Evolutionary conservation across 441 rosid species (phyloP).

Genomic region (Euphorbia celastroides): DNA sequence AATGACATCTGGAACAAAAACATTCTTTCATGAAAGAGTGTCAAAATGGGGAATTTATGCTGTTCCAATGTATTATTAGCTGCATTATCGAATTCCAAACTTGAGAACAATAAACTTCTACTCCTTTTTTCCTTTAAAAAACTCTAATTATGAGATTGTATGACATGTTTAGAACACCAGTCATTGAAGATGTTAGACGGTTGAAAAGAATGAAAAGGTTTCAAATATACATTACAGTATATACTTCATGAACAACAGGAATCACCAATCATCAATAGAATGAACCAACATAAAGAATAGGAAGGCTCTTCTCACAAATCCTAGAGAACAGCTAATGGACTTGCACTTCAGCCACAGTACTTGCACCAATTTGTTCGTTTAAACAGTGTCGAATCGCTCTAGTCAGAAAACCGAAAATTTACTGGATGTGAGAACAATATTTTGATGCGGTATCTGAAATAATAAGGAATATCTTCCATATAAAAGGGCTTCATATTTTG

Average conservation of each 20-base stretch:
- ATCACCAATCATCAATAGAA: constrained; percentile 16
- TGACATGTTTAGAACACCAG: no score
- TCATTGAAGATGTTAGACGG: background rate
- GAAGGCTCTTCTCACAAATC: constrained; percentile 65
- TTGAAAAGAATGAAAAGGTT: constrained; percentile 1
- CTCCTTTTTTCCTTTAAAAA: no score
- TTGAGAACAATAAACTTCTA: no score
- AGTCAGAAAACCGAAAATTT: no score
- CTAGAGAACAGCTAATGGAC: constrained; percentile 75
- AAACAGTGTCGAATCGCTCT: background rate
- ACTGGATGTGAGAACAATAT: no score
- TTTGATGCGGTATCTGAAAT: background rate
- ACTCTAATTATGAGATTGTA: no score
- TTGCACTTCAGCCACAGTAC: background rate
- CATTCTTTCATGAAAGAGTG: no score
- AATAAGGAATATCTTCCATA: background rate
- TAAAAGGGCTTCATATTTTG: constrained; percentile 18
- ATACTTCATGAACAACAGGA: constrained; percentile 14
- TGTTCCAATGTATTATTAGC: no score
- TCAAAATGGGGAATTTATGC: no score
- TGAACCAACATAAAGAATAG: constrained; percentile 23
- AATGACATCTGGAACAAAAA: no score
- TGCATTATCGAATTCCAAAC: no score
- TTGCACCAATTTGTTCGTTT: background rate
- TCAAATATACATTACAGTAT: constrained; percentile 23